Percentiles rank a stretch among this genome's conserved stretches.
Conservation (phyloP, 176 grass and related monocot genomes). For the Musa beccarii region DNA sequence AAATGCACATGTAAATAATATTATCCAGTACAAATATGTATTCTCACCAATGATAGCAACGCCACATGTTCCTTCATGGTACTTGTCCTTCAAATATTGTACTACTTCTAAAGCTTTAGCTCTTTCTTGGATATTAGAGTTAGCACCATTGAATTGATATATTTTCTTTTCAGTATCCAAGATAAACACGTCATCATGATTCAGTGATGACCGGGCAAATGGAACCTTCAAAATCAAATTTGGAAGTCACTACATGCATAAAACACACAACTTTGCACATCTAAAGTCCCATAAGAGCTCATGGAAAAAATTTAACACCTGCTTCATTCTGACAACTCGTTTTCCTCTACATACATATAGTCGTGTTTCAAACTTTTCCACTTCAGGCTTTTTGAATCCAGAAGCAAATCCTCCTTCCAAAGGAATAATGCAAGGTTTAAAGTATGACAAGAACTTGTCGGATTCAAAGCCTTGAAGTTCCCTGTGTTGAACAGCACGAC, state of each 20-base stretch:
- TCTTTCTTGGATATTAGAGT: slow-evolving; percentile 23
- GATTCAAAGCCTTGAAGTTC: slow-evolving; percentile 91
- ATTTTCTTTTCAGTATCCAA: slow-evolving; percentile 17
- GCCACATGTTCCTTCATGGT: slow-evolving; percentile 21
- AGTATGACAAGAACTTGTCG: slow-evolving; percentile 97
- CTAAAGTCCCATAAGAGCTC: neutral
- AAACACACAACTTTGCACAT: neutral
- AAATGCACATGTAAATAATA: neutral
- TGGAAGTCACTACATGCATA: neutral
- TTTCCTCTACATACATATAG: slow-evolving; percentile 93
- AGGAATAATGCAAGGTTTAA: slow-evolving; percentile 98
- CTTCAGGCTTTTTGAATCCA: slow-evolving; percentile 85
- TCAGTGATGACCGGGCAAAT: slow-evolving; percentile 19
- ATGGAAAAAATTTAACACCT: slow-evolving; percentile 34
- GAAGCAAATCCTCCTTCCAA: slow-evolving; percentile 92
- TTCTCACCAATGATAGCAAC: slow-evolving; percentile 21
- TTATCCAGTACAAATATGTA: neutral
- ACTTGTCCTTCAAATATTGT: slow-evolving; percentile 16
- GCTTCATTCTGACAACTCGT: slow-evolving; percentile 88
- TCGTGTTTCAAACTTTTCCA: slow-evolving; percentile 72
- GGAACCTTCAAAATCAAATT: slow-evolving; percentile 10
- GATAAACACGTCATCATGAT: slow-evolving; percentile 24
- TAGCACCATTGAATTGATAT: slow-evolving; percentile 24
- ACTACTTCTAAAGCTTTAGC: slow-evolving; percentile 24
- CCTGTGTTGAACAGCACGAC: slow-evolving; percentile 93